Base-by-base conservation (phyloP, 2,329 filamentous ascomycete species). In the Fusarium algeriense region DNA sequence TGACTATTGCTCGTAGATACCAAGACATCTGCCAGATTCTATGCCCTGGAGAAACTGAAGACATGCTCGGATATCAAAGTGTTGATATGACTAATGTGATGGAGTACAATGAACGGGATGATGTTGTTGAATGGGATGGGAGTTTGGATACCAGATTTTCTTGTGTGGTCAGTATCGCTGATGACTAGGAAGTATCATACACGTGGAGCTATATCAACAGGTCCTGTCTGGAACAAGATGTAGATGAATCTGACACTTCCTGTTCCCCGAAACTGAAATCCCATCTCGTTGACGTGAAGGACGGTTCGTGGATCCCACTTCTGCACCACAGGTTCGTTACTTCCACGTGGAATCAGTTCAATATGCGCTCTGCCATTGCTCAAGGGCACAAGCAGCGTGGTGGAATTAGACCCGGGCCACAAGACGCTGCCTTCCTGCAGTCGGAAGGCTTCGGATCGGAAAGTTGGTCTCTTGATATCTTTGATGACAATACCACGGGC, bases 241-340 rank as follows among this genome's bases (percentile, higher is more conserved):
- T 70, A 73, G 23, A 73, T 72, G 30, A 74, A 73, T 7, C 71
- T 43, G 48, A 74, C 60, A 30, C 71, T 72, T 17, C 71, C 71
- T 15, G 26, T 60, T 10, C 69, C 71, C 9, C 28, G 54, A 40
- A 74, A 44, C 43, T 57, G 49, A 15, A 73, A 15, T 7, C 71
- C 71, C 55, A 72, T 72, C 40, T 74, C 65, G 52, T 67, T 64
- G 34, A 74, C 28, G 20, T 74, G 69, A 30, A 73, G 48, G 9
- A 73, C 41, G 34, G 67, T 68, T 35, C 45, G 43, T 28, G 71
- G 65, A 32, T 72, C 49, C 71, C 71, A 73, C 19, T 57, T 30
- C 19, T 61, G 26, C 19, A 54, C 12, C 20, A 73, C 30, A 11
- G 26, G 28, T 2, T 44, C 37, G 30, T 72, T 60, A 17, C 45